Conservation (phyloP, 2,329 filamentous ascomycete genomes). For the Cladosporium oxysporum region DNA sequence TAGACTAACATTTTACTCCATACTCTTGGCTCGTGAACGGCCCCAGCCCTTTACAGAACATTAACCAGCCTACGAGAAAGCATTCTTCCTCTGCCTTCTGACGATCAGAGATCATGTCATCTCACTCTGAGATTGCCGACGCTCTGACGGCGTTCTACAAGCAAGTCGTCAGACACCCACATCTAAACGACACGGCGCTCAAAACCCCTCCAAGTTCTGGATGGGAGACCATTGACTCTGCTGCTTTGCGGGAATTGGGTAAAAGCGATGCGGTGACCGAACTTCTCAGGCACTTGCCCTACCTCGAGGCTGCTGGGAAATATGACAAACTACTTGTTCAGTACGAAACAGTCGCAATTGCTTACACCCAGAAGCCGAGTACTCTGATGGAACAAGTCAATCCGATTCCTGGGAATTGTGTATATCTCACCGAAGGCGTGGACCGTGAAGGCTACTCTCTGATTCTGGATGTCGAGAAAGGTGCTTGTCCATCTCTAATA, state of each 20-base stretch:
- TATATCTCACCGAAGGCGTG: slow-evolving; percentile 7
- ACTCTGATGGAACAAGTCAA: slow-evolving; percentile 7
- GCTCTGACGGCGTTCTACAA: slow-evolving; percentile 7
- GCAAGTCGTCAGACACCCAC: slow-evolving; percentile 5
- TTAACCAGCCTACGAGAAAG: background rate
- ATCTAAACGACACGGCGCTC: background rate
- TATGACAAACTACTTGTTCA: background rate
- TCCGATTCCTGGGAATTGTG: slow-evolving; percentile 1
- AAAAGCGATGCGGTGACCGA: background rate
- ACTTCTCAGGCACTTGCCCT: background rate
- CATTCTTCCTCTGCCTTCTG: no score
- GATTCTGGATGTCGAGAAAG: slow-evolving; percentile 4
- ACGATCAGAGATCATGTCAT: background rate
- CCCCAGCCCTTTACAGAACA: background rate
- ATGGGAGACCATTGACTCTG: background rate
- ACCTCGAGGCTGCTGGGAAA: background rate
- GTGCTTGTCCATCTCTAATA: background rate
- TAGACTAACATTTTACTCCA: background rate
- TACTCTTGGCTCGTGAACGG: background rate
- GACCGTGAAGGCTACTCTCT: slow-evolving; percentile 12
- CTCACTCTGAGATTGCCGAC: background rate
- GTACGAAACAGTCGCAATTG: background rate
- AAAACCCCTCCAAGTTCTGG: background rate
- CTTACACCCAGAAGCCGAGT: background rate
- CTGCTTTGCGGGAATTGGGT: background rate